phyloP scores from a whole-genome alignment of 805 yeast genomes.

The Ogataea angusta region DNA sequence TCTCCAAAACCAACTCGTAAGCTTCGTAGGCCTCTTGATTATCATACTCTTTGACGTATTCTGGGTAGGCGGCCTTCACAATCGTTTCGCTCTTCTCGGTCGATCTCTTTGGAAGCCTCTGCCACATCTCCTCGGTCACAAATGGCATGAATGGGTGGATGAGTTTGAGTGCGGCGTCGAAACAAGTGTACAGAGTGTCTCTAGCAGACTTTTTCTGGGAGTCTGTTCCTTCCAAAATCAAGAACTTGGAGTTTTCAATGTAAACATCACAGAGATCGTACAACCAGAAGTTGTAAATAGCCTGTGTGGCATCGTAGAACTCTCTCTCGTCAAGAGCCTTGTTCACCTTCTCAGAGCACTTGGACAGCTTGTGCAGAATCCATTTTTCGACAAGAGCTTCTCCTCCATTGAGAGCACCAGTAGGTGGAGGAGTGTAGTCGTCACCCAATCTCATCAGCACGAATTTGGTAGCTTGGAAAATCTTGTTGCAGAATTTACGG shows the following conservation, averaged over 20 bases:
- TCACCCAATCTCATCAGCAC: slow-evolving; percentile 90
- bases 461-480: slow-evolving; percentile 97
- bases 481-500: slow-evolving; percentile 99
- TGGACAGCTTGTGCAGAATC: slow-evolving; percentile 85
- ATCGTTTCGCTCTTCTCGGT: slow-evolving; percentile 69
- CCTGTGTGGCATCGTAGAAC: slow-evolving; percentile 81
- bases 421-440: slow-evolving; percentile 78
- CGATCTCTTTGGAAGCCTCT: slow-evolving; percentile 87
- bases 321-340: slow-evolving; percentile 77
- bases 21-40: slow-evolving; percentile 65
- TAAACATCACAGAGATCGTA: slow-evolving; percentile 94
- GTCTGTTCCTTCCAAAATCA: slow-evolving; percentile 87
- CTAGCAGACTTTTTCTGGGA: slow-evolving; percentile 85
- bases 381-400: slow-evolving; percentile 94
- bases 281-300: slow-evolving; percentile 91
- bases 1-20: slow-evolving; percentile 79
- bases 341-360: slow-evolving; percentile 61
- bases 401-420: slow-evolving; percentile 58
- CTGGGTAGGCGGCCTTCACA: slow-evolving; percentile 78
- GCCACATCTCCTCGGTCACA: slow-evolving; percentile 98
- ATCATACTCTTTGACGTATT: slow-evolving; percentile 54
- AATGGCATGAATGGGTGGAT: slow-evolving; percentile 99
- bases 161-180: slow-evolving; percentile 85
- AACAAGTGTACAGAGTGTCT: slow-evolving; percentile 88
- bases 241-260: slow-evolving; percentile 93